Evolutionary conservation across 2,329 filamentous ascomycete genomes (phyloP), one percentile per base, ranked within the genome.

Genomic region (Xylariales sp.): DNA sequence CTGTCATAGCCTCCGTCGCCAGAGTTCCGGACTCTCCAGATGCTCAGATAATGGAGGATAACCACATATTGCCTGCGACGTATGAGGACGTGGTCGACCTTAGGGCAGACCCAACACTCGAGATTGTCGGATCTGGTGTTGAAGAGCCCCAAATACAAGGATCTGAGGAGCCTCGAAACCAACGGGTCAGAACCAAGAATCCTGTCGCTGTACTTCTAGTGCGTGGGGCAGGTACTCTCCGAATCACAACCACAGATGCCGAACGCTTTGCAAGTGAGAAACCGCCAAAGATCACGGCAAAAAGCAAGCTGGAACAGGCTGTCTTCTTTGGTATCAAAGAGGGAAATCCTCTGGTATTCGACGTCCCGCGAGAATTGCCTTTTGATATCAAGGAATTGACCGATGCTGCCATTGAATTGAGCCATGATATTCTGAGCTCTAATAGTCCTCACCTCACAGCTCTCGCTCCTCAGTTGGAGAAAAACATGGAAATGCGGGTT

Each of bases 51-150:
- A 76, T 86, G 47, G 68, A 77, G 42, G 82, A 86, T 41, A 82
- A 74, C 27, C 76, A 83, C 52, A 68, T 77, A 10, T 58, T 82
- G 16, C 76, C 80, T 1, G 66, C 82, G 14, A 76, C 80, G 1
- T 96, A 90, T 52, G 89, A 97, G 59, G 93, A 98, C 60, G 81
- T 86, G 2, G 73, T 98, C 25, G 86, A 90, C 53, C 82, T 98
- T 44, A 80, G 84, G 19, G 71, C 76, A 46, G 78, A 82, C 41
- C 69, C 77, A 20, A 70, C 78, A 12, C 69, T 84, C 19, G 80
- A 84, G 52, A 76, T 84, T 43, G 65, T 83, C 12, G 78, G 77
- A 4, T 82, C 77, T 10, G 78, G 82, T 4, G 69, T 77, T 15
- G 82, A 86, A 54, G 80, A 85, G 52, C 71, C 72, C n/a, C 58